Base-by-base conservation (phyloP, 1,284 basidiomycete species). In the Boletus calvinii region DNA sequence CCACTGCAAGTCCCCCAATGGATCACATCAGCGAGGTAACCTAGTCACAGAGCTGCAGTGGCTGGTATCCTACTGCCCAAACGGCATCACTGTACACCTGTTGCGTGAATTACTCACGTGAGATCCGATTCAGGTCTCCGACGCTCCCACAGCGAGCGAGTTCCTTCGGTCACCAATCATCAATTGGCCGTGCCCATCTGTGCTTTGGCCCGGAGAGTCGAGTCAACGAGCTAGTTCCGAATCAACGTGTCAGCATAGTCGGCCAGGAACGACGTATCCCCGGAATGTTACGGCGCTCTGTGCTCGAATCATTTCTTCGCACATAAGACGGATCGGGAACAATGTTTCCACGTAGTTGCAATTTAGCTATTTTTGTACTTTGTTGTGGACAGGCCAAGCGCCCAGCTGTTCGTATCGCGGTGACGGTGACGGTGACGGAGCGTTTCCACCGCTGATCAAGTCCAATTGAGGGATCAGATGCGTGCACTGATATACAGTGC, bases 1-100 rank as follows among this genome's bases (percentile, higher is more conserved):
- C 67, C 64, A 70, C 65, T 71, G 67, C 66, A 69, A 59, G 64
- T 65, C 47, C 39, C 50, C 24, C 54, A 50, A 55, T 59, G 43
- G 46, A 63, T 68, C 63, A 59, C 56, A 69, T 71, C 65, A 69
- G 57, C 64, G 34, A 65, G 59, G 65, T 55, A 69, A 71, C 66
- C 65, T 58, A 71, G 65, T 67, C 66, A 70, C 55, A 61, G 47
- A 68, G 50, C 56, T 63, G 62, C 53, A 58, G 57, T 67, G 66
- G 69, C 57, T 69, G 68, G 56, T 38, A 58, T 58, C 52, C 50
- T 58, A 47, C 46, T 64, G 48, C 47, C 53, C 54, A 54, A 55
- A 63, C 62, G 63, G 63, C 69, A 71, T 70, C 55, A 65, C 30
- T 54, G 20, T 50, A 51, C 52, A 39, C 60, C 57, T 40, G 55